Percentiles rank a stretch among this genome's conserved stretches.
Evolutionary conservation across 2,329 filamentous ascomycete species (phyloP).

Genomic region (Capronia americana): DNA sequence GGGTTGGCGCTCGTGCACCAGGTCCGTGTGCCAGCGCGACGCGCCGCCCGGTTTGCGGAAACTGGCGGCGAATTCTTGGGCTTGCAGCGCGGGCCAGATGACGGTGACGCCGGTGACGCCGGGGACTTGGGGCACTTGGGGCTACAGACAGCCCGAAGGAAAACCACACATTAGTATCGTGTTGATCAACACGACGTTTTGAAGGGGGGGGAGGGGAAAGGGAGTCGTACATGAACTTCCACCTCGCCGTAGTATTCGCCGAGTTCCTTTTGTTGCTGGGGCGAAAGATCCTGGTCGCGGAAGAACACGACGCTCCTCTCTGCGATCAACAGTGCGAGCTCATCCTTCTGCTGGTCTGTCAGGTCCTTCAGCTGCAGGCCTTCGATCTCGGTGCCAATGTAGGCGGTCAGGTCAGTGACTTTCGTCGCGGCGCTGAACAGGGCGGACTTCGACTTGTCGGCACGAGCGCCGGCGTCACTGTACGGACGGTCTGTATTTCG

Average conservation of each 20-base stretch:
- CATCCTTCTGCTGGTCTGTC: slow-evolving; percentile 67
- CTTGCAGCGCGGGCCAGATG: slow-evolving; percentile 61
- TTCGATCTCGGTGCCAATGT: slow-evolving; percentile 54
- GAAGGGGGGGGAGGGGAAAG: slow-evolving; percentile 33
- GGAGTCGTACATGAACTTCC: slow-evolving; percentile 53
- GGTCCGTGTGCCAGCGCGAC: slow-evolving; percentile 64
- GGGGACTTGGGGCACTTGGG: slow-evolving; percentile 63
- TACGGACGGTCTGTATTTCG: slow-evolving; percentile 63
- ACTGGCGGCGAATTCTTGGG: slow-evolving; percentile 66
- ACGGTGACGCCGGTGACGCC: slow-evolving; percentile 58
- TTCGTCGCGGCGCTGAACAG: slow-evolving; percentile 47
- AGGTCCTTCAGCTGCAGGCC: slow-evolving; percentile 58
- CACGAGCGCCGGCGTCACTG: slow-evolving; percentile 67
- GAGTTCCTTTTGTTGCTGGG: slow-evolving; percentile 45
- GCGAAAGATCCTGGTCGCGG: slow-evolving; percentile 56
- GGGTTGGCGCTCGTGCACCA: slow-evolving; percentile 61
- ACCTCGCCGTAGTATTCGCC: slow-evolving; percentile 49
- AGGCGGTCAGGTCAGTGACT: slow-evolving; percentile 58
- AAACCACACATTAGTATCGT: not conserved
- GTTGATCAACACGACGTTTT: slow-evolving; percentile 48
- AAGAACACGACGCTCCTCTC: slow-evolving; percentile 60
- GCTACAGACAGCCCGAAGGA: slow-evolving; percentile 63
- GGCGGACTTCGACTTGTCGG: slow-evolving; percentile 57
- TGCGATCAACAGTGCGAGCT: slow-evolving; percentile 62
- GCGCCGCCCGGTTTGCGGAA: slow-evolving; percentile 64